These are phyloP conservation scores for Colletotrichum liaoningense DNA, from an alignment of 2,329 filamentous ascomycete species.

Conservation along the genomic window DNA sequence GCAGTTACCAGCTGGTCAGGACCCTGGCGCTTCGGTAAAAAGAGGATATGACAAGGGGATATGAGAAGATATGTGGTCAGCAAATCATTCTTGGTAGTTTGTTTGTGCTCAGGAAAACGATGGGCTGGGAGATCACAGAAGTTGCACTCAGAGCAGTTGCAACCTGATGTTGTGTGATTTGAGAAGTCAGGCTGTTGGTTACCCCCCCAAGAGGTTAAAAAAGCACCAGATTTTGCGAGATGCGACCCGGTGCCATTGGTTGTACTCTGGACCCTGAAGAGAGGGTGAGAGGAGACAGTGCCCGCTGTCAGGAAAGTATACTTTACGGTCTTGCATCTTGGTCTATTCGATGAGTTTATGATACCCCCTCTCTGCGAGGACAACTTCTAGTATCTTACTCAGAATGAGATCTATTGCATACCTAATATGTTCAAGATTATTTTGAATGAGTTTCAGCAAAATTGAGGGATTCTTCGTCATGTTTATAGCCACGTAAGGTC, in stretches of 20 bases:
- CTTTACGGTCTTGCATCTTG: neutral
- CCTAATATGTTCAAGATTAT: neutral
- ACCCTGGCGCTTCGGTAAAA: slow-evolving; percentile 9
- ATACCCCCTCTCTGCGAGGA: too few relatives aligned
- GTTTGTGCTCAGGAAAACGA: neutral
- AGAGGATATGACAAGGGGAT: slow-evolving; percentile 1
- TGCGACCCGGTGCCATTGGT: slow-evolving; percentile 25
- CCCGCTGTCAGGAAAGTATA: slow-evolving; percentile 7
- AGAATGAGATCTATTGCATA: too few relatives aligned
- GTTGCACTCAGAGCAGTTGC: neutral
- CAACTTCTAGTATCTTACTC: too few relatives aligned
- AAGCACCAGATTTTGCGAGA: slow-evolving; percentile 32
- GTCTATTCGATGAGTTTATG: neutral
- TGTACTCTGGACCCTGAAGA: slow-evolving; percentile 27
- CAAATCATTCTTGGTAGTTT: slow-evolving; percentile 19
- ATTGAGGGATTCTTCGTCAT: too few relatives aligned
- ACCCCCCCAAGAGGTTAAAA: slow-evolving; percentile 24
- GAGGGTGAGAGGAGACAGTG: slow-evolving; percentile 18
- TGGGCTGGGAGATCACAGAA: neutral
- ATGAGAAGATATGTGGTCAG: slow-evolving; percentile 3
- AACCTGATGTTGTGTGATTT: slow-evolving; percentile 26
- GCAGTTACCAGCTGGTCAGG: neutral
- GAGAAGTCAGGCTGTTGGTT: slow-evolving; percentile 28
- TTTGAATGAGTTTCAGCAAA: neutral
- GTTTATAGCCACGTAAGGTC: neutral